Evolutionary conservation across 176 grass and related monocot species (phyloP).

Genomic region (Bothriochloa decipiens): DNA sequence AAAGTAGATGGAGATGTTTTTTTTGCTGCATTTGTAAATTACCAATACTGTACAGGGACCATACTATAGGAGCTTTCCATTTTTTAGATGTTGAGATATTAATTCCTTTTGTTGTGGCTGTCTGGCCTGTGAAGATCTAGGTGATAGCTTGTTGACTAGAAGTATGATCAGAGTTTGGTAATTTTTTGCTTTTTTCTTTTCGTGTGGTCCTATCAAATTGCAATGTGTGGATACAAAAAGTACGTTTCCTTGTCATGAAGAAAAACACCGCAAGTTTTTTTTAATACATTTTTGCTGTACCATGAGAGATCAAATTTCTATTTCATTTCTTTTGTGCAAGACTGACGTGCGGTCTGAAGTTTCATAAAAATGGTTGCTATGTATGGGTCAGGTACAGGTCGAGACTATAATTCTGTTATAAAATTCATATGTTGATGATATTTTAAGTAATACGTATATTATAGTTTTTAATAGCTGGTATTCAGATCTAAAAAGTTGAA

Average conservation of each 20-base stretch:
- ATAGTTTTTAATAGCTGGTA: not conserved
- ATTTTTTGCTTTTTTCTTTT: not conserved
- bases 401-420: not conserved
- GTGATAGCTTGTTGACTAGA: not conserved
- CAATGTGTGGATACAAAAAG: not conserved
- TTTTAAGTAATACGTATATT: not conserved
- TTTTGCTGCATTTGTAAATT: conserved; percentile 46
- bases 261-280: not conserved
- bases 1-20: conserved; percentile 17
- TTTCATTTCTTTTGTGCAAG: not conserved
- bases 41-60: conserved; percentile 55
- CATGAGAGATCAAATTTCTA: not conserved
- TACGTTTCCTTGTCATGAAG: not conserved
- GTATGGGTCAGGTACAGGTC: not conserved
- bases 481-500: not conserved
- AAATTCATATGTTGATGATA: not conserved
- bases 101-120: not conserved
- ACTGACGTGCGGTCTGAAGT: not conserved
- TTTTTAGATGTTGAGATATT: not conserved
- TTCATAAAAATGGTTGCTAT: not conserved
- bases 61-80: conserved; percentile 34
- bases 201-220: not conserved
- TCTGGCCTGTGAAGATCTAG: not conserved
- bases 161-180: not conserved
- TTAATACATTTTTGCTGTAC: not conserved